phyloP scores from a whole-genome alignment of 1,284 basidiomycete genomes.

The Ganoderma meredithae region DNA sequence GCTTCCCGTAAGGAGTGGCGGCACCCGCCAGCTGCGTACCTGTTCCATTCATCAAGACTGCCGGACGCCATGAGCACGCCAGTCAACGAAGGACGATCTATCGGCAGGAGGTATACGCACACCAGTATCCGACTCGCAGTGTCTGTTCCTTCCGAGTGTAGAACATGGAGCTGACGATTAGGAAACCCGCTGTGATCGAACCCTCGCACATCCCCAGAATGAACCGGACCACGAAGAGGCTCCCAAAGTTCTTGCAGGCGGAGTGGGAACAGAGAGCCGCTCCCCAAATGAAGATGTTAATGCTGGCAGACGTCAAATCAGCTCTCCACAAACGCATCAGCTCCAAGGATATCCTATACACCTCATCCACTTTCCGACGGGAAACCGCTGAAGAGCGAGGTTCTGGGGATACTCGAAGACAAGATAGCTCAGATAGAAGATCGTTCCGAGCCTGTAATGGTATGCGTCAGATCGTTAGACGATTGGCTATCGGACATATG shows the following conservation, averaged over 20 bases:
- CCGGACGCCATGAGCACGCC: not conserved
- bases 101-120: slow-evolving; percentile 49
- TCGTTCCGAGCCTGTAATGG: slow-evolving; percentile 67
- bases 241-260: slow-evolving; percentile 75
- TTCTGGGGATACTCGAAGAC: slow-evolving; percentile 79
- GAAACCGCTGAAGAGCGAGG: slow-evolving; percentile 77
- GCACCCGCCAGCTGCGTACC: slow-evolving; percentile 24
- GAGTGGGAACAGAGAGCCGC: slow-evolving; percentile 69
- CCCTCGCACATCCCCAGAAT: slow-evolving; percentile 82
- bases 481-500: too few species aligned
- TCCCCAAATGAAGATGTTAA: slow-evolving; percentile 77
- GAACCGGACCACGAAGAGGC: slow-evolving; percentile 69
- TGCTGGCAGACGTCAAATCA: slow-evolving; percentile 41
- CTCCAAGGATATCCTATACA: slow-evolving; percentile 27
- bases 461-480: not conserved
- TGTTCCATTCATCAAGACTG: slow-evolving; percentile 40
- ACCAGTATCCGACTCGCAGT: slow-evolving; percentile 78
- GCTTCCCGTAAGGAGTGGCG: not conserved
- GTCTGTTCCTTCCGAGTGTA: slow-evolving; percentile 81
- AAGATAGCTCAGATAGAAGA: slow-evolving; percentile 75
- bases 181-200: slow-evolving; percentile 78
- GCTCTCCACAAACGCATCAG: not conserved
- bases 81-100: not conserved
- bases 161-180: slow-evolving; percentile 82
- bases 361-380: slow-evolving; percentile 86